Base-by-base conservation (phyloP, 306 rosid genomes). In the Vigna reflexopilosa region DNA sequence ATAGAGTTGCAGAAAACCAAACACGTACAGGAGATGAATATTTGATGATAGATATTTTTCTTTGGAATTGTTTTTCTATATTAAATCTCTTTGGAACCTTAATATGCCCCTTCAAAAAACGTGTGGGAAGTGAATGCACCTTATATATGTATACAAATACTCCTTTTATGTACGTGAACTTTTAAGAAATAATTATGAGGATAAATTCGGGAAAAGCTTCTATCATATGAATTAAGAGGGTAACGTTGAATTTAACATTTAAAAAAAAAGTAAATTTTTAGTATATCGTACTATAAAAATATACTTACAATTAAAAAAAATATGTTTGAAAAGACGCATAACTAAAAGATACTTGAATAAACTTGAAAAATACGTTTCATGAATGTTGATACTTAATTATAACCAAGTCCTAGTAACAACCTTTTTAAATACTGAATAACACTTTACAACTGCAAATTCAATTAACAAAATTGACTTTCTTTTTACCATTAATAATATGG, bases 51-150 rank as follows among this genome's bases (percentile, higher is more conserved):
- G 48, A 24, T 72, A 16, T 14, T 50, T 64, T 63, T 24, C 5
- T 24, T 49, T 38, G 52, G n/a, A 26, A 30, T n/a, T 48, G 26
- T 13, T 79, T 61, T 73, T 65, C 63, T 28, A 19, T 20, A 77
- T 20, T 24, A 69, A 55, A 69, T 42, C 50, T 15, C 61, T 44
- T 20, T 9, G 74, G 49, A 80, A 59, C 61, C 13, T 82, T 48
- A 5, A 49, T 67, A 14, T 3, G 44, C 2, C 47, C 66, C 56
- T 72, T 51, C 7, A 38, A 20, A 52, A 49, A 52, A 61, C 50
- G 17, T 72, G 73, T 20, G 16, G 13, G 32, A 67, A 66, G 63
- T 52, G 63, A 80, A 76, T 72, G 67, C 28, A 22, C 77, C 63
- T 67, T 44, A 56, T 64, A 15, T 51, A 12, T 63, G 28, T 38